Conservation (phyloP, 225 moss, liverwort and hornwort species). For the Antitrichia curtipendula region DNA sequence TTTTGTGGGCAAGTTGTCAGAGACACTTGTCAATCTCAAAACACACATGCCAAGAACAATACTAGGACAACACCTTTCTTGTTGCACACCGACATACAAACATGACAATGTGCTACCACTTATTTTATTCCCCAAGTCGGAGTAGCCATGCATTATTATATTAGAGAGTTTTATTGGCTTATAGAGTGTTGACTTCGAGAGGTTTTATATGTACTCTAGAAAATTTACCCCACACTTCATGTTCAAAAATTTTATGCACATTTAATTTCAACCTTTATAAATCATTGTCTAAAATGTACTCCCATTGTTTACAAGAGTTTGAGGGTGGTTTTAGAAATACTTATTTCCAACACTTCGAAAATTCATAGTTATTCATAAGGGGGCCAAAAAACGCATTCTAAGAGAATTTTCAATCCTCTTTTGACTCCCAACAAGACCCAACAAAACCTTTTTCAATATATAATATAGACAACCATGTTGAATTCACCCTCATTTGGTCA, state of each 20-base stretch:
- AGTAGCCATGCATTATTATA: no score
- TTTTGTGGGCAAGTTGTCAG: no score
- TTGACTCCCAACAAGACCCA: background rate
- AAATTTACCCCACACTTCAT: background rate
- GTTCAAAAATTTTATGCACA: background rate
- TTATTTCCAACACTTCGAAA: background rate
- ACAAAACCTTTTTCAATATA: no score
- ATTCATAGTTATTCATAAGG: fast-evolving
- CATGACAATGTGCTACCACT: no score
- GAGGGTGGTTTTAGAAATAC: fast-evolving
- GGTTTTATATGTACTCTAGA: background rate
- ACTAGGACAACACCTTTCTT: no score
- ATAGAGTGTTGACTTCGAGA: no score
- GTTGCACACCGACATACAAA: no score
- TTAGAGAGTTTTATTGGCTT: no score
- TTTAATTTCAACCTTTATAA: background rate
- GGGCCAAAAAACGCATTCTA: background rate
- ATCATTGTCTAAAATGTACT: background rate
- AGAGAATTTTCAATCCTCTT: background rate
- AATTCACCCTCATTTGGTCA: background rate
- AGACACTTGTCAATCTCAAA: no score
- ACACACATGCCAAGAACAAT: no score
- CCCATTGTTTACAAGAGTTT: background rate
- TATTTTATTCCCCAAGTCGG: no score
- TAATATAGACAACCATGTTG: fast-evolving